Base-by-base conservation (phyloP, 2,329 filamentous ascomycete genomes). In the Elsinoe necatrix region DNA sequence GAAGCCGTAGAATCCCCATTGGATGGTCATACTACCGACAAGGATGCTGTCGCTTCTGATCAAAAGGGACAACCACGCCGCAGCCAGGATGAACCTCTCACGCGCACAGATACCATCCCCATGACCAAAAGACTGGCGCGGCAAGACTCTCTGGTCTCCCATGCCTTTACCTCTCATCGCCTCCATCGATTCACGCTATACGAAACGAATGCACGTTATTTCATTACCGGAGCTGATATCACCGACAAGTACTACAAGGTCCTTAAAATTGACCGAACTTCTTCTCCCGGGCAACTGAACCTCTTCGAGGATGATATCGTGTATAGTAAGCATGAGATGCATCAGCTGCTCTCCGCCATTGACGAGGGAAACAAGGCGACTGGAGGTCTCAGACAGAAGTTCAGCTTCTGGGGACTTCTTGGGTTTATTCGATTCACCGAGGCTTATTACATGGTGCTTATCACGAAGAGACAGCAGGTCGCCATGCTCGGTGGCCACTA, bases 151-250 rank as follows among this genome's bases (percentile, higher is more conserved):
- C 37, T 47, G 18, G 41, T 35, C n/a, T 47, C 39, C 4, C 39
- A 48, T 20, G 39, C 29, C 11, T 48, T 47, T n/a, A 56, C 39
- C 6, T 57, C 63, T 3, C 66, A 67, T 60, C 62, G 68, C 12
- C 95, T 98, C 89, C 90, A 96, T 75, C 95, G 93, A 66, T 97
- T 95, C 71, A 93, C 88, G n/a, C 75, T 98, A 20, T 97, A 98
- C 71, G 93, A 98, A 74, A 98, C 93, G 2, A 87, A 89, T 11
- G 89, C 85, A 56, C 82, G 89, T 54, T 98, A 93, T 71, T 98
- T 96, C 70, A 86, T 98, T 61, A 89, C 97, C 16, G 93, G 93
- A 12, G 87, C 88, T 54, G 93, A 98, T 68, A 83, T 95, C 57
- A 85, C 89, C 63, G 93, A 97, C 70, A 86, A 82, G 65, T 83